Conservation (phyloP, 2,329 filamentous ascomycete genomes). For the Fusarium robinianum region DNA sequence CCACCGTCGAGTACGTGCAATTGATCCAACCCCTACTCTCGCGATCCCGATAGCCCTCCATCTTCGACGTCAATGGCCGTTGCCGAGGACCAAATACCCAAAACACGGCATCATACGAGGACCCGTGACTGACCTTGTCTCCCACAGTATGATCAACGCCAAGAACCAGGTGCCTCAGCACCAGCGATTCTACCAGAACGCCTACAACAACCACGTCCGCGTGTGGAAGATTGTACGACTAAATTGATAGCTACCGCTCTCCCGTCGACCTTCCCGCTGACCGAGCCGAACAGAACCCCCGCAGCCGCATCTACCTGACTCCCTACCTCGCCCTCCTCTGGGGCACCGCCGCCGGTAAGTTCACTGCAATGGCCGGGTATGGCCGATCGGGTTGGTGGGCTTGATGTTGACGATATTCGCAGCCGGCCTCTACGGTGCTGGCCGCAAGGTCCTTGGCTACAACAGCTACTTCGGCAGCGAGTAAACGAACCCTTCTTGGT, state of each 20-base stretch:
- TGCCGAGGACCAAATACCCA: slow-evolving; percentile 13
- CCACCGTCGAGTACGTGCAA: slow-evolving; percentile 50
- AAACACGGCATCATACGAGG: slow-evolving; percentile 36
- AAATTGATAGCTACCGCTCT: slow-evolving; percentile 18
- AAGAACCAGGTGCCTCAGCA: slow-evolving; percentile 76
- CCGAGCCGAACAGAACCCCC: slow-evolving; percentile 56
- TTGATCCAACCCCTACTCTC: slow-evolving; percentile 20
- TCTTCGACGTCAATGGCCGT: slow-evolving; percentile 35
- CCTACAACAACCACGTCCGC: slow-evolving; percentile 69
- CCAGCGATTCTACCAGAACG: slow-evolving; percentile 75
- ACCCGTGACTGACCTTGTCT: slow-evolving; percentile 37
- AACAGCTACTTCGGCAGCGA: slow-evolving; percentile 74
- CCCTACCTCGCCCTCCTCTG: slow-evolving; percentile 71
- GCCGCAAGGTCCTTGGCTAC: slow-evolving; percentile 74
- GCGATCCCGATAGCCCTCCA: slow-evolving; percentile 14
- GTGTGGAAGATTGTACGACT: slow-evolving; percentile 76
- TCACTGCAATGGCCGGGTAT: not conserved
- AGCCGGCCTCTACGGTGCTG: slow-evolving; percentile 72
- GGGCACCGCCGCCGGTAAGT: slow-evolving; percentile 66
- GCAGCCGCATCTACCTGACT: slow-evolving; percentile 66
- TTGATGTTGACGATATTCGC: slow-evolving; percentile 23
- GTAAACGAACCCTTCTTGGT: slow-evolving; percentile 41
- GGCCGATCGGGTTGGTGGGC: not conserved
- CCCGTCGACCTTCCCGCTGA: slow-evolving; percentile 24
- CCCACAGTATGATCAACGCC: slow-evolving; percentile 65